Evolutionary conservation across 2,329 filamentous ascomycete genomes (phyloP), one percentile per base, ranked within the genome.

Genomic region (Stachybotrys chartarum): DNA sequence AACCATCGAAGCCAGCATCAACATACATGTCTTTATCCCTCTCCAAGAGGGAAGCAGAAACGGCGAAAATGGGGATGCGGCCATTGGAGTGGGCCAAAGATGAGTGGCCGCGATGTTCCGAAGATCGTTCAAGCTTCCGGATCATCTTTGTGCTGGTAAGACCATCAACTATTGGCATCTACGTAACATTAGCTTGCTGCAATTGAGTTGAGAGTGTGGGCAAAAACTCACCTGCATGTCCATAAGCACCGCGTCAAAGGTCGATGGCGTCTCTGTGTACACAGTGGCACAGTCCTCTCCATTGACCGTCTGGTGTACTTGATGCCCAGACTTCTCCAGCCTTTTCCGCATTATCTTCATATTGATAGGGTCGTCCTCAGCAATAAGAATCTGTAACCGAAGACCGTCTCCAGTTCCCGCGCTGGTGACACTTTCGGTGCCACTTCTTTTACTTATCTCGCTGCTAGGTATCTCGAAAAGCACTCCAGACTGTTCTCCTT

Each of bases 101-200:
- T 1, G 88, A 91, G 31, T 88, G 76, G 0, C 74, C 72, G 7
- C 63, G 65, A 49, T 80, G 71, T 1, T 72, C 53, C 63, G 65
- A 50, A 50, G 77, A 69, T 74, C 81, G 80, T 66, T 95, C 91
- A 54, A 80, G 85, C 0, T 83, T 84, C 30, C 91, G 80, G 58
- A 96, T 96, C 80, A 91, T 87, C 69, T 90, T 91, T 0, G 91
- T 88, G 16, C 90, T 91, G 3, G 81, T 84, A 30, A 92, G 78
- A 14, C 91, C 91, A 65, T 96, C 90, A 5, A 95, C 88, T 35
- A 96, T 94, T 17, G 91, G 91, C 91, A 96, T 96, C 90, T 95
- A n/a, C 18, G 50, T 24, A 17, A 31, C 17, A 49, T 59, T 57
- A 60, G 50, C 17, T 53, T 30, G 10, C 10, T 11, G 7, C 11